Evolutionary conservation across 345 rosid genomes (phyloP).

Genomic region (Orychophragmus violaceus): DNA sequence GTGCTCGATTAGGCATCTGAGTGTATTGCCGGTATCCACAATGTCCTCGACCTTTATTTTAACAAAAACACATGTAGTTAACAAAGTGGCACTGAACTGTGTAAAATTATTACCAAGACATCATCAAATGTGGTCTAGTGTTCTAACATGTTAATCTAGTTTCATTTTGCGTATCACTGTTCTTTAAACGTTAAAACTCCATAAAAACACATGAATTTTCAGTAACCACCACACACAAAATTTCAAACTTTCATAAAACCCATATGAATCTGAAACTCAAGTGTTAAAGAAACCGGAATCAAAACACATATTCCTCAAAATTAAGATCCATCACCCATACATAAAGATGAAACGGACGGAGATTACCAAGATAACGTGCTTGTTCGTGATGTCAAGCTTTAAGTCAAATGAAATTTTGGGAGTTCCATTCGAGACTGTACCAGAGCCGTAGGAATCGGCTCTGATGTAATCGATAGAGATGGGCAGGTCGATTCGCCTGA

Average conservation of each 20-base stretch:
- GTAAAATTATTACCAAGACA: neutral
- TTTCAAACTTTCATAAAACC: neutral
- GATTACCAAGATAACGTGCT: conserved; percentile 80
- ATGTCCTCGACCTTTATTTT: conserved; percentile 93
- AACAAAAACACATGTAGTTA: neutral
- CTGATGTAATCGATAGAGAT: conserved; percentile 59
- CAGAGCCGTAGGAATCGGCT: conserved; percentile 71
- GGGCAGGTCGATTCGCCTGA: conserved; percentile 52
- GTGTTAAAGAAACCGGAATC: too few species aligned
- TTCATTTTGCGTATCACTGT: neutral
- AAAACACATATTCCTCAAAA: too few species aligned
- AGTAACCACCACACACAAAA: too few species aligned
- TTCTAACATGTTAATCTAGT: neutral
- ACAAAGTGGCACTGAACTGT: neutral
- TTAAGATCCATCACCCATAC: too few species aligned
- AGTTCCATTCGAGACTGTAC: conserved; percentile 43
- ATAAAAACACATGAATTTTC: neutral
- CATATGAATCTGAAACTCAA: neutral
- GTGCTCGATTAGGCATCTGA: conserved; percentile 50
- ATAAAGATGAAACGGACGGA: neutral
- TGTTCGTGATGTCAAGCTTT: conserved; percentile 55
- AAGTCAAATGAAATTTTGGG: conserved; percentile 61
- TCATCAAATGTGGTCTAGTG: neutral
- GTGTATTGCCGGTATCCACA: conserved; percentile 83
- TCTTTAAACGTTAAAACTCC: neutral